A percentile compares a stretch with the other conserved stretches of the same genome.
These are phyloP conservation scores for Microdochium bolleyi DNA, from an alignment of 2,329 filamentous ascomycete genomes.

Conservation along the genomic window DNA sequence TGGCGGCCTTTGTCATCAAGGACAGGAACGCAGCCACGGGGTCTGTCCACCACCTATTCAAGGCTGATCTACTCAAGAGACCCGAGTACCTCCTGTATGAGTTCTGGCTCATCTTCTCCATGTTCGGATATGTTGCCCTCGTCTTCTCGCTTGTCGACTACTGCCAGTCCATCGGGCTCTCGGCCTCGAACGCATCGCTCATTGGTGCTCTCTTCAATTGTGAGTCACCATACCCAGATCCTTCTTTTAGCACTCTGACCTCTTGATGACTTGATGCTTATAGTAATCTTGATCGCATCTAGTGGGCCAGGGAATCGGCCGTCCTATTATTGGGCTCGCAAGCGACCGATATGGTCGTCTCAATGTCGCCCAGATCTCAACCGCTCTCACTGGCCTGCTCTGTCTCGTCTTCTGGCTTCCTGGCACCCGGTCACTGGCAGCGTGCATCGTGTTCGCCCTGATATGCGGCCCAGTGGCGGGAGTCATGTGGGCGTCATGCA, in stretches of 20 bases:
- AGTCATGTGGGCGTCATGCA: constrained; percentile 62
- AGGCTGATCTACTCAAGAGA: constrained; percentile 51
- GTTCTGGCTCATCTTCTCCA: constrained; percentile 61
- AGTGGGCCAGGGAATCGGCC: constrained; percentile 57
- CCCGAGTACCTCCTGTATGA: constrained; percentile 58
- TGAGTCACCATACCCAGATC: constrained; percentile 22
- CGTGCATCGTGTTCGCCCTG: constrained; percentile 64
- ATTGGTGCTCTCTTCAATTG: constrained; percentile 68
- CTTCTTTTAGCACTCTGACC: neutral
- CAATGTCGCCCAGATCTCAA: constrained; percentile 62
- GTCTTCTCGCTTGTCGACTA: constrained; percentile 72
- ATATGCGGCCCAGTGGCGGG: constrained; percentile 60
- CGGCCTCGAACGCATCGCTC: constrained; percentile 58
- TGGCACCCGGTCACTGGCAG: constrained; percentile 53
- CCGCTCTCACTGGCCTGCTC: constrained; percentile 55
- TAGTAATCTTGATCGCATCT: constrained; percentile 1
- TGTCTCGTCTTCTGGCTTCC: constrained; percentile 67
- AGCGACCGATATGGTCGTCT: constrained; percentile 64
- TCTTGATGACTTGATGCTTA: constrained; percentile 2
- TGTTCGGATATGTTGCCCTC: constrained; percentile 69
- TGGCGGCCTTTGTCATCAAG: constrained; percentile 54
- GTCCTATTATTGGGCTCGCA: constrained; percentile 65
- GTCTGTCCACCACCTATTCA: constrained; percentile 59
- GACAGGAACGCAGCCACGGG: constrained; percentile 68
- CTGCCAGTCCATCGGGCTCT: constrained; percentile 58